phyloP scores from a whole-genome alignment of 768 basidiomycete species.

The Infundibulicybe gibba region DNA sequence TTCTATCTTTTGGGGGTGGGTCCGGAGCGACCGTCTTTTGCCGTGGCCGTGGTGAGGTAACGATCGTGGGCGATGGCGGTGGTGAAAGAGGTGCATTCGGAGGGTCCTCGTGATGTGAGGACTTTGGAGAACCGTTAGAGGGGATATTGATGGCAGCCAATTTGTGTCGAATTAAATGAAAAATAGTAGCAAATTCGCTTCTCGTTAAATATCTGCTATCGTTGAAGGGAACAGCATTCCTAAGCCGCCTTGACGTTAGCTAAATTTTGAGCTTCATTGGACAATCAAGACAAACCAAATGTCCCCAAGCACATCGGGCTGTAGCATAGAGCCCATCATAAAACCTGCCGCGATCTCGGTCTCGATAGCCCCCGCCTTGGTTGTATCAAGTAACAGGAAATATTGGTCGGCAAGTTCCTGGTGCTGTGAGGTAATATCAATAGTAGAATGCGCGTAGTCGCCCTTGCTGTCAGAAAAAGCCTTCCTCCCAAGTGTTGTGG shows the following conservation, averaged over 20 bases:
- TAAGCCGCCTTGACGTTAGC: conserved; percentile 4
- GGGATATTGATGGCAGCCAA: conserved; percentile 29
- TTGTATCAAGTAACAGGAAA: conserved; percentile 26
- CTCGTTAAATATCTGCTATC: conserved; percentile 27
- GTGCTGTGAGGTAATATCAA: conserved; percentile 22
- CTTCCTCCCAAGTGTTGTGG: neutral
- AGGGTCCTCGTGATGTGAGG: no score
- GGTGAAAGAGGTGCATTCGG: no score
- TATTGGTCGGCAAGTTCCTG: conserved; percentile 24
- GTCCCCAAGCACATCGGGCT: conserved; percentile 26
- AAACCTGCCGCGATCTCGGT: conserved; percentile 28
- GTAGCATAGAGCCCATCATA: conserved; percentile 26
- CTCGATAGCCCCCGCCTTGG: conserved; percentile 25
- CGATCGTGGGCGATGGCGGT: no score
- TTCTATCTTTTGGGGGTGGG: no score
- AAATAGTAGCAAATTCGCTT: conserved; percentile 34
- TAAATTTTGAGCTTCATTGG: neutral
- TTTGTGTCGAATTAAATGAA: conserved; percentile 29
- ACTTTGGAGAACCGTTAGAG: neutral
- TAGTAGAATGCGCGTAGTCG: neutral
- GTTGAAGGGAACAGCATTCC: conserved; percentile 31
- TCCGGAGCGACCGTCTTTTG: no score
- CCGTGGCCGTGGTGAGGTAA: no score
- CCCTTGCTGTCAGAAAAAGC: no score
- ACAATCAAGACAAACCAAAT: conserved; percentile 29